Evolutionary conservation across 2,329 filamentous ascomycete genomes (phyloP), one percentile per base, ranked within the genome.

Genomic region (Beauveria bassiana): DNA sequence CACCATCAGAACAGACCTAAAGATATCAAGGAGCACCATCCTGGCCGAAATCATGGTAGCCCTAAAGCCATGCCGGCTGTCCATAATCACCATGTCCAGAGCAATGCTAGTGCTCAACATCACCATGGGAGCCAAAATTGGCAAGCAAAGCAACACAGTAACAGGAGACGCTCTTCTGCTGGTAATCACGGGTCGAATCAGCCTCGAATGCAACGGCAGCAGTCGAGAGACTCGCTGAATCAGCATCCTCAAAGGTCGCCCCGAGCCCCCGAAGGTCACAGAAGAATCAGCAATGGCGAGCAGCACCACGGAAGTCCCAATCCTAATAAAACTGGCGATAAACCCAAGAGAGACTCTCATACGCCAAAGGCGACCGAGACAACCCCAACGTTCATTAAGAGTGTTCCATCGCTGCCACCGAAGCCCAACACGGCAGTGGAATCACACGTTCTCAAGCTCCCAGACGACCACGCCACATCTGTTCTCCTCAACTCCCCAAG

Each of bases 21-120:
- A 28, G 61, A 63, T 28, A 61, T 55, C 1, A 56, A 59, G n/a
- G 56, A 63, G 7, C 50, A 62, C 7, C 61, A 63, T 43, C 49
- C 55, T n/a, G 57, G 50, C 10, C 50, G 61, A 3, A 53, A 54
- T 24, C 61, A 59, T 40, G 42, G 45, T n/a, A 59, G 51, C 16
- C 50, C 43, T 1, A 50, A 47, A 22, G 28, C 47, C 18, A 34
- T 52, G 26, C 49, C 56, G 7, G 20, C 28, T n/a, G n/a, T 45
- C 20, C 51, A 56, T 28, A 34, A 38, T 5, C 51, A 58, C 6
- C 40, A 61, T 26, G 10, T 9, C 12, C 40, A 62, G 18, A 28
- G n/a, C 42, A n/a, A 47, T 24, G 5, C 22, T 6, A 40, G 16
- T n/a, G 38, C 34, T 5, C 54, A 57, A 8, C 26, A 58, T 2